Base-by-base conservation (phyloP, 257 asterid genomes). In the Anisodus tanguticus region DNA sequence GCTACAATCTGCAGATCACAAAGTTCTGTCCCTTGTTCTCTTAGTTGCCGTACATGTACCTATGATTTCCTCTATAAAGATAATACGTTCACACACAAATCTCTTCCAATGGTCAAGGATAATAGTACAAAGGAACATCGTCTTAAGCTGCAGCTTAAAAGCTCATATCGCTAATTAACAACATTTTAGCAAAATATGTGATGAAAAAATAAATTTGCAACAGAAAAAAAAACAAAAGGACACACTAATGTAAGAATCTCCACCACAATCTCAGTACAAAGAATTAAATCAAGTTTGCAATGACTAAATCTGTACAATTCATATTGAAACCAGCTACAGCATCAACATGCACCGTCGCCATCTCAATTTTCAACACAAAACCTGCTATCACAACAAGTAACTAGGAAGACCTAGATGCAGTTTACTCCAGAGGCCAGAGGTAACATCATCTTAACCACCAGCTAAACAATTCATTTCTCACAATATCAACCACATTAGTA, bases 61-160 rank as follows among this genome's bases (percentile, higher is more conserved):
- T 43, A 9, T 71, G 57, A 43, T n/a, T 71, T 69, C 78, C 31
- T 69, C 78, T 16, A 39, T 39, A 69, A 69, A 69, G n/a, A 69
- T 41, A 41, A 69, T 69, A 16, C 26, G 39, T 68, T 39, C 37
- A 67, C 19, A 37, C 77, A 59, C 6, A 13, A 67, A 67, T 37
- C 22, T 6, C 59, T 9, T 72, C 47, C 80, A 72, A 72, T 45
- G 17, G 59, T 47, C 59, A 26, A 72, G 57, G 59, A 72, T 72
- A 49, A 22, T 13, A 47, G 1, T 72, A 57, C 59, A 72, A 72
- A 9, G 59, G 41, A 19, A 47, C 58, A 19, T 10, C 62, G 49
- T 49, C 60, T 49, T 22, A 47, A 47, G 17, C 35, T n/a, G 79
- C 58, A 74, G 41, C n/a, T 19, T 74, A 47, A 19, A 74, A 51